Percentiles rank a stretch among this genome's conserved stretches.
Conservation (phyloP, 352 stramenopile genomes). For the Thraustochytrium striatum region DNA sequence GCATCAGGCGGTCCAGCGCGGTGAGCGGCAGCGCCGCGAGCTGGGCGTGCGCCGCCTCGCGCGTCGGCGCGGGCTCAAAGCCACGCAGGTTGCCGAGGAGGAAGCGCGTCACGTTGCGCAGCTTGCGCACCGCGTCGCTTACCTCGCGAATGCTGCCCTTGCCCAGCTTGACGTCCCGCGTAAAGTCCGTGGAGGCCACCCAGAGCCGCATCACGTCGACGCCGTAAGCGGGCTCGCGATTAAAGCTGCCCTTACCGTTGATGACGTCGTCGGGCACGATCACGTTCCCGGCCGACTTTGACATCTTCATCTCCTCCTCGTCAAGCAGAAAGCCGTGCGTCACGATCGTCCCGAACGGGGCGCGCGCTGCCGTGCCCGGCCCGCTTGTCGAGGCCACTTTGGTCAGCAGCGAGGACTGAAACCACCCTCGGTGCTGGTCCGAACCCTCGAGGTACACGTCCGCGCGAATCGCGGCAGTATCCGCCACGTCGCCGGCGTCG, state of each 20-base stretch:
- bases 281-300: slow-evolving; percentile 95
- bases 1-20: slow-evolving; percentile 90
- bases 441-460: slow-evolving; percentile 88
- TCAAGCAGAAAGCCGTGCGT: slow-evolving; percentile 99
- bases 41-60: slow-evolving; percentile 58
- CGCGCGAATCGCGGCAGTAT: no score
- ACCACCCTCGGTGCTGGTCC: slow-evolving; percentile 97
- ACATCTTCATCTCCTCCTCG: slow-evolving; percentile 97
- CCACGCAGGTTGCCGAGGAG: slow-evolving; percentile 88
- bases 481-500: slow-evolving; percentile 58
- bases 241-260: slow-evolving; percentile 55
- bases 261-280: slow-evolving; percentile 90
- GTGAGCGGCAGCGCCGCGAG: slow-evolving; percentile 60
- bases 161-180: slow-evolving; percentile 87
- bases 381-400: slow-evolving; percentile 76
- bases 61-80: slow-evolving; percentile 58
- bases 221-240: slow-evolving; percentile 77
- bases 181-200: slow-evolving; percentile 95
- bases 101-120: slow-evolving; percentile 95
- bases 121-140: slow-evolving; percentile 67
- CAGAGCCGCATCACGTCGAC: slow-evolving; percentile 94
- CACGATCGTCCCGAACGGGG: slow-evolving; percentile 92
- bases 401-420: slow-evolving; percentile 95
- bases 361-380: slow-evolving; percentile 46
- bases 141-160: slow-evolving; percentile 80